A percentile compares a stretch with the other conserved stretches of the same genome.
phyloP scores from a whole-genome alignment of 2,329 filamentous ascomycete genomes.

The Sporothrix globosa region DNA sequence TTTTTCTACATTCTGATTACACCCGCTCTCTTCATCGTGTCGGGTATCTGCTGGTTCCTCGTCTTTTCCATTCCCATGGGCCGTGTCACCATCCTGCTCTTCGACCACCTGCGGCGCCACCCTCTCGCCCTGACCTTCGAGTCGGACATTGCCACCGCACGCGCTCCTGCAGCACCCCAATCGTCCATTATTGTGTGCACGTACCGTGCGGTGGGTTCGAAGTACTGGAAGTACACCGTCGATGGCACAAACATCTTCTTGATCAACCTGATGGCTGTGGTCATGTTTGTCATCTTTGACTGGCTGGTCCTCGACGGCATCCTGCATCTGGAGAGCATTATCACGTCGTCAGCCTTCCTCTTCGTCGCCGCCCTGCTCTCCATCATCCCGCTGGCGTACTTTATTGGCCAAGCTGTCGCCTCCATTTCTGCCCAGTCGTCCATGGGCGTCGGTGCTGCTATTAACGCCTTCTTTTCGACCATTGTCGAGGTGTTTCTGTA shows the following conservation, averaged over 20 bases:
- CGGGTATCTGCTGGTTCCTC: constrained; percentile 88
- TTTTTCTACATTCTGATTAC: constrained; percentile 95
- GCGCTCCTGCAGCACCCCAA: constrained; percentile 70
- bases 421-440: constrained; percentile 98
- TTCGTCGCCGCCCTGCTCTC: constrained; percentile 84
- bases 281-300: constrained; percentile 93
- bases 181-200: constrained; percentile 93
- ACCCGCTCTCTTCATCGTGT: constrained; percentile 82
- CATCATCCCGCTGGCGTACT: constrained; percentile 95
- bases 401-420: constrained; percentile 96
- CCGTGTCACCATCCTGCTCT: constrained; percentile 85
- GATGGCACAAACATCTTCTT: constrained; percentile 99
- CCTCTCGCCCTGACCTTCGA: constrained; percentile 93
- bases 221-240: constrained; percentile 99
- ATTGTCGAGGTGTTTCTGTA: constrained; percentile 98
- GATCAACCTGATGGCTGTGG: constrained; percentile 92
- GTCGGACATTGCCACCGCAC: constrained; percentile 75
- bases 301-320: constrained; percentile 75
- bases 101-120: constrained; percentile 89
- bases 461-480: constrained; percentile 98
- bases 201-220: constrained; percentile 88
- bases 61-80: constrained; percentile 99
- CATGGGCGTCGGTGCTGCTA: constrained; percentile 94
- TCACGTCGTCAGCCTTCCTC: constrained; percentile 83
- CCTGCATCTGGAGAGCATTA: constrained; percentile 68